A percentile compares a stretch with the other conserved stretches of the same genome.
Conservation (phyloP, 140 eudicot genomes). For the Oenanthe javanica region DNA sequence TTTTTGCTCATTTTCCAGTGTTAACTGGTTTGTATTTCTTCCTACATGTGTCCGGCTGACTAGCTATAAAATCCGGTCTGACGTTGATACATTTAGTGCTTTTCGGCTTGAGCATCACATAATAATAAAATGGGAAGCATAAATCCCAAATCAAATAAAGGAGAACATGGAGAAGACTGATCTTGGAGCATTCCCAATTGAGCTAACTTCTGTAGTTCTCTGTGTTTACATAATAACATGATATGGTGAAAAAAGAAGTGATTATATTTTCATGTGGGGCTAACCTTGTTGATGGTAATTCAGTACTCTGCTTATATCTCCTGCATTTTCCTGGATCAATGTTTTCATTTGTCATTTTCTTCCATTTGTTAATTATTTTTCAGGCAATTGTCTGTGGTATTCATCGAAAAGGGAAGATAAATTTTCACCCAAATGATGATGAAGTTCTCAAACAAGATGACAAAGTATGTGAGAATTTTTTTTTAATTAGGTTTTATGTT, state of each 20-base stretch:
- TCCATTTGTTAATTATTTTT: constrained; percentile 12
- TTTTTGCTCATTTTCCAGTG: neutral
- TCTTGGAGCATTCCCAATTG: neutral
- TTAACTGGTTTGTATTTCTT: neutral
- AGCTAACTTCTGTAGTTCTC: neutral
- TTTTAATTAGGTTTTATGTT: neutral
- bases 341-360: neutral
- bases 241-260: neutral
- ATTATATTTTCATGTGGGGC: neutral
- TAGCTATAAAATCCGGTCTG: neutral
- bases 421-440: constrained; percentile 85
- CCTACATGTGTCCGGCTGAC: neutral
- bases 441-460: constrained; percentile 74
- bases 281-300: neutral
- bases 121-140: neutral
- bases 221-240: neutral
- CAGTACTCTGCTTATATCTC: neutral
- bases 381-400: constrained; percentile 97
- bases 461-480: constrained; percentile 47
- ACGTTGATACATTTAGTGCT: neutral
- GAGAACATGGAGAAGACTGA: neutral
- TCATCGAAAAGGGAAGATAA: constrained; percentile 50
- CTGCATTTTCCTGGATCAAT: neutral
- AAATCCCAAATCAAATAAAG: neutral
- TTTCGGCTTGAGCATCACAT: neutral